These are phyloP conservation scores for Hypoxylon sp. DNA, from an alignment of 2,329 filamentous ascomycete species.

Conservation along the genomic window DNA sequence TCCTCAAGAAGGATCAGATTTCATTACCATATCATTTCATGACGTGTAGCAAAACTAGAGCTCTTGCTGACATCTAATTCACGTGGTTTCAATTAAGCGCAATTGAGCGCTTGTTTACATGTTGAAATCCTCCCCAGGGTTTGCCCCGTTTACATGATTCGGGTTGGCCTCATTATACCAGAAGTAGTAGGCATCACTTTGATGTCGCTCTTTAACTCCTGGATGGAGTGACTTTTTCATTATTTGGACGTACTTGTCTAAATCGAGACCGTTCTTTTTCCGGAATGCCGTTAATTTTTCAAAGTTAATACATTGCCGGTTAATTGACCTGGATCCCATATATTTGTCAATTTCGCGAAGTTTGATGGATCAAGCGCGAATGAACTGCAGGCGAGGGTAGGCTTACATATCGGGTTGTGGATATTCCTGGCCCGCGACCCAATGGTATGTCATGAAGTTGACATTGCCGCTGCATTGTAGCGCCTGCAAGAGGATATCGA, in stretches of 20 bases:
- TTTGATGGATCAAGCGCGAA: background rate
- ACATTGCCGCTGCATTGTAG: constrained; percentile 55
- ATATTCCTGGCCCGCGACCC: constrained; percentile 52
- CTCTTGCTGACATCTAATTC: background rate
- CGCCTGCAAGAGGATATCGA: constrained; percentile 55
- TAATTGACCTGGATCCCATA: constrained; percentile 36
- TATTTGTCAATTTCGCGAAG: constrained; percentile 10
- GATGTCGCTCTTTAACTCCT: constrained; percentile 38
- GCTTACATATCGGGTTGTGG: constrained; percentile 56
- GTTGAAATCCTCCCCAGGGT: constrained; percentile 39
- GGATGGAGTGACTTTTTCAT: constrained; percentile 41
- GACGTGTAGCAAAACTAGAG: background rate
- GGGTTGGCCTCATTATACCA: constrained; percentile 39
- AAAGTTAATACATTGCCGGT: constrained; percentile 56
- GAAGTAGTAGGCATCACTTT: constrained; percentile 40
- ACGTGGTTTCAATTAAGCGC: background rate
- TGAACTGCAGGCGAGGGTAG: background rate
- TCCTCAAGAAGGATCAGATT: background rate
- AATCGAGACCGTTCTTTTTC: constrained; percentile 37
- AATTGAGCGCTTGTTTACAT: constrained; percentile 20
- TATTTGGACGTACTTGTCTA: constrained; percentile 40
- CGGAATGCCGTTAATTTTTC: constrained; percentile 47
- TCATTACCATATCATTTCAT: background rate
- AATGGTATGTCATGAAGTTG: constrained; percentile 56
- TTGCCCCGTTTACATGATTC: constrained; percentile 35